Evolutionary conservation across 768 basidiomycete species (phyloP).

Genomic region (Termitomyces sp.): DNA sequence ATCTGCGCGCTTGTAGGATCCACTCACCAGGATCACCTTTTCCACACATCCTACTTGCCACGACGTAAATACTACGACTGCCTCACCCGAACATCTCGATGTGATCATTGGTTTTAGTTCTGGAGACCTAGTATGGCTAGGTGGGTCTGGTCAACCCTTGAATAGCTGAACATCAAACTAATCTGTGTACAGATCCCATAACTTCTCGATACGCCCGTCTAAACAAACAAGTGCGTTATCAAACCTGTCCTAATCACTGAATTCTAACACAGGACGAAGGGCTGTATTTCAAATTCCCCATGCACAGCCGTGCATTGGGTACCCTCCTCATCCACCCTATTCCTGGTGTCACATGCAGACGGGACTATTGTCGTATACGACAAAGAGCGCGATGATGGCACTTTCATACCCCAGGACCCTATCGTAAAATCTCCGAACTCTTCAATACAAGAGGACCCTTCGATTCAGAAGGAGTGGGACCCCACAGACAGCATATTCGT

Average conservation of each 20-base stretch:
- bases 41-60: conserved; percentile 88
- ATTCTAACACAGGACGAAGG: conserved; percentile 34
- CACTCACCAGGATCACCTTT: conserved; percentile 81
- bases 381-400: conserved; percentile 85
- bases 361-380: conserved; percentile 89
- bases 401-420: conserved; percentile 64
- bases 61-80: conserved; percentile 77
- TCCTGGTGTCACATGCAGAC: conserved; percentile 85
- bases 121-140: conserved; percentile 96
- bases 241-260: not conserved
- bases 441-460: conserved; percentile 25
- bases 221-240: conserved; percentile 68
- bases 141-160: conserved; percentile 34
- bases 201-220: conserved; percentile 78
- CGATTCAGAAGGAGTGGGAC: conserved; percentile 62
- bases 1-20: conserved; percentile 53
- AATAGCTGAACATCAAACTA: not conserved
- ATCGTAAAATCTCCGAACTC: conserved; percentile 24
- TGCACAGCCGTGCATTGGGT: conserved; percentile 94
- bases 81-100: conserved; percentile 76
- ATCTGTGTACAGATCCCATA: conserved; percentile 60
- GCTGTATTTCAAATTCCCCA: conserved; percentile 73
- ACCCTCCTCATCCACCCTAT: conserved; percentile 72
- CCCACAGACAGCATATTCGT: conserved; percentile 73
- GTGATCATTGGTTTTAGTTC: conserved; percentile 89